Evolutionary conservation across 2,329 filamentous ascomycete genomes (phyloP).

Genomic region (Myriosclerotinia duriaeana): DNA sequence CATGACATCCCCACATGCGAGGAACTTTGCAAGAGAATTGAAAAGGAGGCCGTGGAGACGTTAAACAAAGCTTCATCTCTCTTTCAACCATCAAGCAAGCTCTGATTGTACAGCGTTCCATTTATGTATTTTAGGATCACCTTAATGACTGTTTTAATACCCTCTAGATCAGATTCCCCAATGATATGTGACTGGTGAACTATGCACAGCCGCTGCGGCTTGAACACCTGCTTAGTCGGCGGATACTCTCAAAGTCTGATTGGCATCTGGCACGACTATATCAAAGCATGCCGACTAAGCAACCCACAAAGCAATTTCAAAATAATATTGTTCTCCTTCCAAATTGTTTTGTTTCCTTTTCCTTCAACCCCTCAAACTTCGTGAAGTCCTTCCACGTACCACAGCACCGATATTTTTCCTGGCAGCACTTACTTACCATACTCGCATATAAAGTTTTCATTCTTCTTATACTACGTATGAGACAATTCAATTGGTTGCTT

Average conservation of each 20-base stretch:
- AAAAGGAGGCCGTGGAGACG: constrained; percentile 70
- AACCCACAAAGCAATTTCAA: not conserved
- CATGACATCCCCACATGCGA: constrained; percentile 79
- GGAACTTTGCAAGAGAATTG: constrained; percentile 68
- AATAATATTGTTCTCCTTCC: not conserved
- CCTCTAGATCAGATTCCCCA: not conserved
- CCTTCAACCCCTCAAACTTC: not conserved
- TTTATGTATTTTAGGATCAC: constrained; percentile 20
- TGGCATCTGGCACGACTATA: not conserved
- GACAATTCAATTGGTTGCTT: not conserved
- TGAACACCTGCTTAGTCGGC: not conserved
- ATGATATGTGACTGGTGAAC: not conserved
- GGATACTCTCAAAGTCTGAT: not conserved
- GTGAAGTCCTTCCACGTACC: not conserved
- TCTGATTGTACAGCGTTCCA: constrained; percentile 29
- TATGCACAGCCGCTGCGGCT: not conserved
- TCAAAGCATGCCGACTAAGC: not conserved
- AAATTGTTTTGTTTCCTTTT: not conserved
- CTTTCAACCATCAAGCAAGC: constrained; percentile 56
- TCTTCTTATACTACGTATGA: not conserved
- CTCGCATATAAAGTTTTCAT: not conserved
- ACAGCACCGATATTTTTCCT: not conserved
- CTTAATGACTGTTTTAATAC: constrained; percentile 18
- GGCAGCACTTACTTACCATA: not conserved
- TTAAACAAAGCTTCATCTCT: constrained; percentile 60